A percentile compares a stretch with the other conserved stretches of the same genome.
phyloP scores from a whole-genome alignment of 495 filamentous ascomycete species.

The Aspergillus conjunctus region DNA sequence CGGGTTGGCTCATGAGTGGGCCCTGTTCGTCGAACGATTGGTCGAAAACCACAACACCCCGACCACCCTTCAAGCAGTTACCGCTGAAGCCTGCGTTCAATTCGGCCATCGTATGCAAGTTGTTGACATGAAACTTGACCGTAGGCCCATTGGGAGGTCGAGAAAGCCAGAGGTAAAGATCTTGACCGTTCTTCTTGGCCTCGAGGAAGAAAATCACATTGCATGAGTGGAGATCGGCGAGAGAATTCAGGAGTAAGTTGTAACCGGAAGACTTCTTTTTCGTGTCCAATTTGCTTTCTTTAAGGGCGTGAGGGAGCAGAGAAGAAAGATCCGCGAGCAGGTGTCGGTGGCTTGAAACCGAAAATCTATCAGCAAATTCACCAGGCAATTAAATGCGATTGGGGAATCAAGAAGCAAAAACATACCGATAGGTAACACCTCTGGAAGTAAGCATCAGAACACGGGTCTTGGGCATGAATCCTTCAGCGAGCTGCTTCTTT shows the following conservation, averaged over 20 bases:
- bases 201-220: slow-evolving; percentile 98
- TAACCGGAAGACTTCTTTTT: slow-evolving; percentile 74
- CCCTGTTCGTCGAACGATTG: slow-evolving; percentile 72
- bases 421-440: slow-evolving; percentile 85
- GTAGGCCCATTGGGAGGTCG: slow-evolving; percentile 96
- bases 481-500: slow-evolving; percentile 46
- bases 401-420: background rate
- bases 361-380: slow-evolving; percentile 7
- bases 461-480: slow-evolving; percentile 60
- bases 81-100: slow-evolving; percentile 83
- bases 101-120: slow-evolving; percentile 93
- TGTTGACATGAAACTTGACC: slow-evolving; percentile 65
- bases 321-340: slow-evolving; percentile 85
- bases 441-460: slow-evolving; percentile 87
- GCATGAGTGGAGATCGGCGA: slow-evolving; percentile 97
- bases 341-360: slow-evolving; percentile 73
- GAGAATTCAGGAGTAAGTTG: slow-evolving; percentile 89
- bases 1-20: slow-evolving; percentile 44
- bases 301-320: slow-evolving; percentile 87
- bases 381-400: too few species aligned
- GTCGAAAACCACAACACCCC: slow-evolving; percentile 96
- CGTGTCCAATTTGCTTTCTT: slow-evolving; percentile 95
- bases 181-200: slow-evolving; percentile 84
- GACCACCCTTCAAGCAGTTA: slow-evolving; percentile 92
- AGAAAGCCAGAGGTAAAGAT: slow-evolving; percentile 91